Base-by-base conservation (phyloP, 208 protist genomes). In the Leishmania aethiopica region DNA sequence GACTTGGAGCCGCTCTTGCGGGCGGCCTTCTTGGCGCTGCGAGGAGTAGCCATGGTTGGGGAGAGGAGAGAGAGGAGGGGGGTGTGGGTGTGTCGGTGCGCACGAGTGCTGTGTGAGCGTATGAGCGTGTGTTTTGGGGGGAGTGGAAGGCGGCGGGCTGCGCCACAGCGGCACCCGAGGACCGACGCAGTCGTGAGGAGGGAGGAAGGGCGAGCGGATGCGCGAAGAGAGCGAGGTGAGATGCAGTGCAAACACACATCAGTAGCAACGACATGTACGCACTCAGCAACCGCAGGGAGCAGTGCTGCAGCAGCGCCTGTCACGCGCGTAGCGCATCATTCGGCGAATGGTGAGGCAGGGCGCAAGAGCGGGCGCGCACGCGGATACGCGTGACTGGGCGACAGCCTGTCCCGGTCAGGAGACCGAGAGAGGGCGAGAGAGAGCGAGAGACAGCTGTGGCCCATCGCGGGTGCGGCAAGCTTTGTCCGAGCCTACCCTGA, bases 401-500 rank as follows among this genome's bases (percentile, higher is more conserved):
- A 49, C 37, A n/a, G 42, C 25, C 42, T n/a, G 42, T 19, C 13
- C 35, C 42, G 15, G 42, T 13, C 45, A 32, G 37, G 37, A 13
- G 37, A 37, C 37, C 37, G 37, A 37, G 37, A 37, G 37, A 37
- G 37, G n/a, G n/a, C n/a, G n/a, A 11, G 49, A 17, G 45, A 47
- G 42, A 22, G 28, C 1, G n/a, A 51, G 45, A 28, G n/a, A 51
- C 45, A 28, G 51, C 45, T n/a, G 28, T 13, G 15, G 35, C 10
- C 25, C 35, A 70, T 42, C 64, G 45, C n/a, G 45, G 25, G 11
- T 64, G 49, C 0, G 7, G 47, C 8, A 25, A 62, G 51, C 47
- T 77, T 37, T 35, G 51, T 75, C 66, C 77, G 42, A 74, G 77
- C 77, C 76, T 80, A 80, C 77, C 77, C 77, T 75, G 77, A 80